These are phyloP conservation scores for Dimocarpus longan DNA, from an alignment of 345 rosid species.

Conservation along the genomic window DNA sequence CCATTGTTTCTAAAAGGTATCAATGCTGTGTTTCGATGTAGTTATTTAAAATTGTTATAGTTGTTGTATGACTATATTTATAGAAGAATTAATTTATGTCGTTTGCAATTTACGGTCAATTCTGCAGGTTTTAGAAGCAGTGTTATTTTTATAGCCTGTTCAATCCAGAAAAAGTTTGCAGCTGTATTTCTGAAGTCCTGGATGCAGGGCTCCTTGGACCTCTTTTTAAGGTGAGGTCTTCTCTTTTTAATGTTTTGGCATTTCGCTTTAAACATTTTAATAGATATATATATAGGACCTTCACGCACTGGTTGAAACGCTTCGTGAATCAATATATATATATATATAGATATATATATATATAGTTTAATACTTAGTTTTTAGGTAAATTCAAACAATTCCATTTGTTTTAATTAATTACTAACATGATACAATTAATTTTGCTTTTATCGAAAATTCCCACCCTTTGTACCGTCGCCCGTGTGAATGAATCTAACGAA, in stretches of 20 bases:
- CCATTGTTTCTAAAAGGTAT: constrained; percentile 82
- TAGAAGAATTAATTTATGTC: background rate
- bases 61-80: background rate
- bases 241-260: background rate
- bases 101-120: constrained; percentile 18
- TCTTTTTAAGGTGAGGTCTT: constrained; percentile 68
- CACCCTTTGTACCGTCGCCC: too few relatives aligned
- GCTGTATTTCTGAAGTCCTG: constrained; percentile 77
- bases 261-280: background rate
- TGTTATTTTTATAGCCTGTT: constrained; percentile 62
- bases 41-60: constrained; percentile 5
- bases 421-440: too few relatives aligned
- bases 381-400: too few relatives aligned
- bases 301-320: constrained; percentile 3
- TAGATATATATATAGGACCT: background rate
- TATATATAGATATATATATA: too few relatives aligned
- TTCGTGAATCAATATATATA: background rate
- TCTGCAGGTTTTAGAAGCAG: constrained; percentile 82
- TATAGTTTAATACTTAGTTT: too few relatives aligned
- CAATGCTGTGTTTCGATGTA: constrained; percentile 14
- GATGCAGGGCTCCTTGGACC: constrained; percentile 92
- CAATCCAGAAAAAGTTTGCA: constrained; percentile 58
- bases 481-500: too few relatives aligned
- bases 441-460: too few relatives aligned
- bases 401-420: too few relatives aligned